Conservation (phyloP, 1,139 yeast species). For the Suhomyces wounanorum region DNA sequence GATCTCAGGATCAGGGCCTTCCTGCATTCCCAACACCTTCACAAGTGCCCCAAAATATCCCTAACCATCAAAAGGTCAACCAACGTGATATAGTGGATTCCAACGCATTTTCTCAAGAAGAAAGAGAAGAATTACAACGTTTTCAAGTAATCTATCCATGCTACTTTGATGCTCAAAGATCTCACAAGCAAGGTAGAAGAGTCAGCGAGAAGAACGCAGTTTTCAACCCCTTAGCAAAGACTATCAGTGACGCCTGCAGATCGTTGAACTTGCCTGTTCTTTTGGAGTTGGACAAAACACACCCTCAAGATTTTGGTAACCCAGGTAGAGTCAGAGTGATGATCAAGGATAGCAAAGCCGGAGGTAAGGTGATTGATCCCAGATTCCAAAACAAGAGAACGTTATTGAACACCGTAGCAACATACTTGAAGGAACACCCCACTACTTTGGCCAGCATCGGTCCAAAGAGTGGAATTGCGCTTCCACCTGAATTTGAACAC, state of each 20-base stretch:
- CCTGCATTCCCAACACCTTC: conserved; percentile 25
- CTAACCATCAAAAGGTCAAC: conserved; percentile 11
- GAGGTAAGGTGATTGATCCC: conserved; percentile 38
- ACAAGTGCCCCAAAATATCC: conserved; percentile 15
- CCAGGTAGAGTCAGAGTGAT: conserved; percentile 89
- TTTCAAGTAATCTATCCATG: conserved; percentile 87
- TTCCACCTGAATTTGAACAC: conserved; percentile 58
- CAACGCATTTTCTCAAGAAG: conserved; percentile 45
- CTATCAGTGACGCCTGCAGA: conserved; percentile 67
- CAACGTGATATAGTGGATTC: conserved; percentile 40
- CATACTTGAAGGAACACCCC: conserved; percentile 66
- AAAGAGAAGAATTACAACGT: conserved; percentile 59
- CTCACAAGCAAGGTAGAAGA: conserved; percentile 82
- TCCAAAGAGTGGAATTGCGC: conserved; percentile 52
- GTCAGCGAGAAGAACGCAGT: conserved; percentile 70
- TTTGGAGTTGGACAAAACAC: conserved; percentile 79
- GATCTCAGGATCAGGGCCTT: conserved; percentile 56
- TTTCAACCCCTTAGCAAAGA: conserved; percentile 82
- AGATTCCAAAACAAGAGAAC: conserved; percentile 63
- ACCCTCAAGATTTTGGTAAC: conserved; percentile 97
- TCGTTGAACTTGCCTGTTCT: conserved; percentile 53
- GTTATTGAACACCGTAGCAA: conserved; percentile 60
- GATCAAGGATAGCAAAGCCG: conserved; percentile 48
- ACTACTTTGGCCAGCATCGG: conserved; percentile 67
- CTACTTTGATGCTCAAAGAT: conserved; percentile 79